These are phyloP conservation scores for Podospora pseudoanserina DNA, from an alignment of 495 filamentous ascomycete genomes.

Conservation along the genomic window DNA sequence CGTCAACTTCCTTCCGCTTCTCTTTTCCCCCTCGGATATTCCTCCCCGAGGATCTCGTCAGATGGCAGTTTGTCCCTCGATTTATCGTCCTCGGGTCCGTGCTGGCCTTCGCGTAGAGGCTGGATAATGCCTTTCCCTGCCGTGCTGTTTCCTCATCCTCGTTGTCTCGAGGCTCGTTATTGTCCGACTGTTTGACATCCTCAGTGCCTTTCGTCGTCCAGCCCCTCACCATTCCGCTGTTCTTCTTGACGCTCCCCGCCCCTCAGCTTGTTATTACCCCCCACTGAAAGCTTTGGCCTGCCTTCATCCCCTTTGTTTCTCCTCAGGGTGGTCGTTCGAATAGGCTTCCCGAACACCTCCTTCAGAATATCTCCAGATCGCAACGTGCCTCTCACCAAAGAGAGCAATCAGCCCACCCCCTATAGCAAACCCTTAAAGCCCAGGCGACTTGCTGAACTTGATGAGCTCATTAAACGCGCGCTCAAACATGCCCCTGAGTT, in stretches of 20 bases:
- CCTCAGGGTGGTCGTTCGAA: too few species aligned
- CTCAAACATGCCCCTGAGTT: slow-evolving; percentile 75
- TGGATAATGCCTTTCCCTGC: background rate
- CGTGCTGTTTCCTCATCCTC: background rate
- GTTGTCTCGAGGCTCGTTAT: background rate
- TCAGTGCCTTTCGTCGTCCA: background rate
- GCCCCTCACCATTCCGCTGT: background rate
- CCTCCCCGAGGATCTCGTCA: background rate
- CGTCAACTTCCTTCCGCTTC: background rate
- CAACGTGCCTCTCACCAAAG: too few species aligned
- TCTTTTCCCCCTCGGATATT: background rate
- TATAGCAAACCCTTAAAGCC: background rate
- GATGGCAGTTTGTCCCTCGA: background rate
- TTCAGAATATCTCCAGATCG: background rate
- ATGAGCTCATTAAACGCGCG: slow-evolving; percentile 75
- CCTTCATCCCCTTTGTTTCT: too few species aligned
- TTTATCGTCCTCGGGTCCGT: background rate
- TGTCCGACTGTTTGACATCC: background rate
- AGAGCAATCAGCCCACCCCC: background rate
- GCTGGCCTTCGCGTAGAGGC: background rate
- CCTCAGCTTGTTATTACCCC: background rate
- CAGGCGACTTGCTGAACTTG: slow-evolving; percentile 44
- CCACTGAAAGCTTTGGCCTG: too few species aligned
- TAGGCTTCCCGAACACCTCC: too few species aligned
- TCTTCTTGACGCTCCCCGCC: background rate